Percentiles rank a stretch among this genome's conserved stretches.
Evolutionary conservation across 2,329 filamentous ascomycete genomes (phyloP).

Genomic region (Fusarium graminum): DNA sequence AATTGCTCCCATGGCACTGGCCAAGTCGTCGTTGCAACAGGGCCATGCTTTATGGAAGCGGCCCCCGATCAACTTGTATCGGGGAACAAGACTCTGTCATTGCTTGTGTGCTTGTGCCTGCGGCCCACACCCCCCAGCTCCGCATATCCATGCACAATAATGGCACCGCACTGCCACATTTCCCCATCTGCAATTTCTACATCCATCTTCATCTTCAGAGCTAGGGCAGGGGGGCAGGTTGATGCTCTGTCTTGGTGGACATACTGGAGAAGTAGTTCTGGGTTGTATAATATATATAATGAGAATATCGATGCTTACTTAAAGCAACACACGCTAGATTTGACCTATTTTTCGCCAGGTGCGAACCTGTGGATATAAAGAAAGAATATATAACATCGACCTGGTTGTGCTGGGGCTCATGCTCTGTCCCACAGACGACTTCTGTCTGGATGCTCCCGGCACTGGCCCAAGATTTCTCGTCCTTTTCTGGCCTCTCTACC

Average conservation of each 20-base stretch:
- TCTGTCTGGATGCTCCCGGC: constrained; percentile 11
- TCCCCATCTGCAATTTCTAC: constrained; percentile 35
- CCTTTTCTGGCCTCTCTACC: constrained; percentile 17
- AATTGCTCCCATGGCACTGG: background rate
- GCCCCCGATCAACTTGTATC: constrained; percentile 14
- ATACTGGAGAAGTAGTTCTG: background rate
- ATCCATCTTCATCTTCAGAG: constrained; percentile 12
- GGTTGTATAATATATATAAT: constrained; percentile 4
- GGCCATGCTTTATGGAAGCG: constrained; percentile 10
- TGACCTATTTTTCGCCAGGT: constrained; percentile 23
- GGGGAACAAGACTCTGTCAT: constrained; percentile 6
- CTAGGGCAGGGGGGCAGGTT: constrained; percentile 12
- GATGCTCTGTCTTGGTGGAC: background rate
- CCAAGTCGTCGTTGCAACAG: constrained; percentile 7
- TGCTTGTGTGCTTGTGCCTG: constrained; percentile 12
- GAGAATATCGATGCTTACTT: constrained; percentile 5
- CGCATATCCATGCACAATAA: constrained; percentile 38
- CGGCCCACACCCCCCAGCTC: constrained; percentile 40
- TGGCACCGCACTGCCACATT: constrained; percentile 44
- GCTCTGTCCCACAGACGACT: constrained; percentile 25
- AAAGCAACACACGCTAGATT: constrained; percentile 29
- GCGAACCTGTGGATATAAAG: constrained; percentile 28
- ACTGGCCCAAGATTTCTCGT: constrained; percentile 11
- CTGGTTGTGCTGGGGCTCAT: constrained; percentile 9
- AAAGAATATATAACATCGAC: constrained; percentile 31